Evolutionary conservation across 768 basidiomycete genomes (phyloP).

Genomic region (Serendipita sp.): DNA sequence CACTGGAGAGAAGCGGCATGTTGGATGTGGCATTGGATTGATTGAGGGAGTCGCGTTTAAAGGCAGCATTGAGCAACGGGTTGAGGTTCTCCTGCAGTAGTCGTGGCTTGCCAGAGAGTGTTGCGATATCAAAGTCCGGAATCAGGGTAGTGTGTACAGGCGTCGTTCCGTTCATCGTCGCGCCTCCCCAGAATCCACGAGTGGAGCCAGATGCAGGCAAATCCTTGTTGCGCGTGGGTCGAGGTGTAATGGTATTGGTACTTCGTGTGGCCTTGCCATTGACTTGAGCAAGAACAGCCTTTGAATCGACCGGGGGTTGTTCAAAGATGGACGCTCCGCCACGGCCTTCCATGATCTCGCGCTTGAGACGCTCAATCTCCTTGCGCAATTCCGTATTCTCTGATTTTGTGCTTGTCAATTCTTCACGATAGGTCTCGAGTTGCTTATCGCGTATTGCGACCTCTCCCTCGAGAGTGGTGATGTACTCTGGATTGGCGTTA

Average conservation of each 20-base stretch:
- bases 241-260: conserved; percentile 26
- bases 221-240: conserved; percentile 66
- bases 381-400: conserved; percentile 76
- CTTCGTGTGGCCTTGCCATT: conserved; percentile 12
- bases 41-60: conserved; percentile 7
- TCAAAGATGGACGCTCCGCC: conserved; percentile 16
- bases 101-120: conserved; percentile 18
- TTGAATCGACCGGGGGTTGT: background rate
- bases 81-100: conserved; percentile 64
- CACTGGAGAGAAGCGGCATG: conserved; percentile 22
- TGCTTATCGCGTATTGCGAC: conserved; percentile 85
- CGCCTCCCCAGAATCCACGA: conserved; percentile 74
- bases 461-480: conserved; percentile 82
- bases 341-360: conserved; percentile 54
- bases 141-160: conserved; percentile 74
- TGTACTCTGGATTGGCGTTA: conserved; percentile 51
- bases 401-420: conserved; percentile 60
- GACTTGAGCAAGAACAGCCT: conserved; percentile 10
- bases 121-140: conserved; percentile 41
- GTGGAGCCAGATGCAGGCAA: conserved; percentile 38
- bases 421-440: conserved; percentile 71
- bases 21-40: conserved; percentile 21
- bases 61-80: conserved; percentile 39
- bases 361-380: conserved; percentile 61
- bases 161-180: conserved; percentile 38